Evolutionary conservation across 345 rosid species (phyloP).

Genomic region (Eutrema japonicum): DNA sequence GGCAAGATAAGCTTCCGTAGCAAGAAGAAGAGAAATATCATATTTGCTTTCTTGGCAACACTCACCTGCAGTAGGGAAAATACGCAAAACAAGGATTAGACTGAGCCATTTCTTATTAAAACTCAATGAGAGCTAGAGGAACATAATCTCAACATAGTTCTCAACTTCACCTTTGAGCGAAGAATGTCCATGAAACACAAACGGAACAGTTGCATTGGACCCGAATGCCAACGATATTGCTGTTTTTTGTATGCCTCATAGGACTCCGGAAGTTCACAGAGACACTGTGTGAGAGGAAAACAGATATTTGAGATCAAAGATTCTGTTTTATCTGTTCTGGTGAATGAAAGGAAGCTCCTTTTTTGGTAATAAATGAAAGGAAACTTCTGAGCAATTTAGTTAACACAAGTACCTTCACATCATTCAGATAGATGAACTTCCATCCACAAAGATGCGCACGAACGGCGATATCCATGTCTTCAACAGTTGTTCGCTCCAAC

Average conservation of each 20-base stretch:
- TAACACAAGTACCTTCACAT: constrained; percentile 61
- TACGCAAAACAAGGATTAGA: not conserved
- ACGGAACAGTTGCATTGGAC: constrained; percentile 93
- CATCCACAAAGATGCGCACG: constrained; percentile 96
- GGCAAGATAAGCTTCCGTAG: constrained; percentile 87
- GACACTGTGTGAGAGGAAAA: constrained; percentile 53
- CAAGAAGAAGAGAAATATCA: constrained; percentile 87
- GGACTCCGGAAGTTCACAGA: constrained; percentile 95
- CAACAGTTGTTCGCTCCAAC: constrained; percentile 90
- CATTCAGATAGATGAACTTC: constrained; percentile 86
- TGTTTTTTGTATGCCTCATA: constrained; percentile 96
- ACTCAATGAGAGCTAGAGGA: not conserved
- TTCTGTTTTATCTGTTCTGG: not conserved
- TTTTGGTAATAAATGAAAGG: too few relatives aligned
- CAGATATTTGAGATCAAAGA: not conserved
- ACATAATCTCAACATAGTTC: not conserved
- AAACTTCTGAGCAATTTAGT: too few relatives aligned
- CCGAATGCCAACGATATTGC: constrained; percentile 98
- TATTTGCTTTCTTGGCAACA: constrained; percentile 71
- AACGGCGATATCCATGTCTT: constrained; percentile 94
- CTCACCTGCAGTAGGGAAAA: constrained; percentile 55
- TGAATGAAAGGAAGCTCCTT: not conserved
- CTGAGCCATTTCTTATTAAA: not conserved
- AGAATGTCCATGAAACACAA: constrained; percentile 75
- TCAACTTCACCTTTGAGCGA: constrained; percentile 66